phyloP scores from a whole-genome alignment of 1,284 basidiomycete genomes.

The Trichosporon faecale region DNA sequence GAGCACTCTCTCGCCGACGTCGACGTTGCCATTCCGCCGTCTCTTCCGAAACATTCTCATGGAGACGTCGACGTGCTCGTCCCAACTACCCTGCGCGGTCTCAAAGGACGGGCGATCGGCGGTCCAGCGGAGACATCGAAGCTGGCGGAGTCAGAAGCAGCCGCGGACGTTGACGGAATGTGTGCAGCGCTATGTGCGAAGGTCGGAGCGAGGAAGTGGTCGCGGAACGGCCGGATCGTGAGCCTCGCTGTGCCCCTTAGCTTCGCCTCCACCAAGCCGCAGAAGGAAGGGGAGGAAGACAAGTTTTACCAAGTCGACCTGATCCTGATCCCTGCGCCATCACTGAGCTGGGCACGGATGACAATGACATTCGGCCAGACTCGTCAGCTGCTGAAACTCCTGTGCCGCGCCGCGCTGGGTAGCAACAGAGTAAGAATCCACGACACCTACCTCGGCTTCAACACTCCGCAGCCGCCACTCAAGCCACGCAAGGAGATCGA shows the following conservation, averaged over 20 bases:
- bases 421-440: slow-evolving; percentile 7
- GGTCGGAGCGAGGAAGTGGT: not conserved
- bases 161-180: not conserved
- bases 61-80: slow-evolving; percentile 44
- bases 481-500: slow-evolving; percentile 26
- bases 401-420: slow-evolving; percentile 17
- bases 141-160: not conserved
- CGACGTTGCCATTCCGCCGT: slow-evolving; percentile 16
- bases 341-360: slow-evolving; percentile 7
- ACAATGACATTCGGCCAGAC: slow-evolving; percentile 26
- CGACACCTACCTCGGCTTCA: slow-evolving; percentile 29
- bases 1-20: not conserved
- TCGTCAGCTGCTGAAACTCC: slow-evolving; percentile 15
- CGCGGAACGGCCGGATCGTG: not conserved
- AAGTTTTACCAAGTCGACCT: slow-evolving; percentile 44
- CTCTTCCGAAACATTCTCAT: slow-evolving; percentile 30
- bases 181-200: not conserved
- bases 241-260: not conserved
- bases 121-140: too few relatives aligned
- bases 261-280: not conserved
- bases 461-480: slow-evolving; percentile 13
- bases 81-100: slow-evolving; percentile 23
- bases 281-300: too few relatives aligned
- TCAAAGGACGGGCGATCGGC: not conserved
- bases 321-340: slow-evolving; percentile 24